A percentile compares a stretch with the other conserved stretches of the same genome.
phyloP scores from a whole-genome alignment of 495 filamentous ascomycete genomes.

The Stereocaulon alpinum region DNA sequence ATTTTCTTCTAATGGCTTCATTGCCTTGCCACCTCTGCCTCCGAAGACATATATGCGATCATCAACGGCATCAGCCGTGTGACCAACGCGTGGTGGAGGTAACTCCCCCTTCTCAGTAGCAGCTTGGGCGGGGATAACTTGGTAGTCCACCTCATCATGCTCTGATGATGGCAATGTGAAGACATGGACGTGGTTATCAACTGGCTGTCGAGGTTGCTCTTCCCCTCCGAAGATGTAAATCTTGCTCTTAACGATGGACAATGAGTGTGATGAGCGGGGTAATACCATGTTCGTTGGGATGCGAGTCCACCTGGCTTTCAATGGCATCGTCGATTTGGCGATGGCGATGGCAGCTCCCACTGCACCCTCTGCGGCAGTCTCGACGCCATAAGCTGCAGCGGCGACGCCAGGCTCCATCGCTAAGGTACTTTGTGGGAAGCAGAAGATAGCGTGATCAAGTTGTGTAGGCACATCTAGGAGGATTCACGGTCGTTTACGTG shows the following conservation, averaged over 20 bases:
- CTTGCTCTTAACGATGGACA: slow-evolving; percentile 54
- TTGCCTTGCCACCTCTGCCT: slow-evolving; percentile 43
- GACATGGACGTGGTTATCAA: slow-evolving; percentile 61
- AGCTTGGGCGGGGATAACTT: slow-evolving; percentile 9
- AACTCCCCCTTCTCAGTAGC: background rate
- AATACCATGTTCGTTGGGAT: slow-evolving; percentile 41
- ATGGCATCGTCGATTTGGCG: slow-evolving; percentile 32
- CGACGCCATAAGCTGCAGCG: slow-evolving; percentile 27
- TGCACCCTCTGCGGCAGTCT: slow-evolving; percentile 28
- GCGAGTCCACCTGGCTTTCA: slow-evolving; percentile 50
- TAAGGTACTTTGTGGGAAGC: background rate
- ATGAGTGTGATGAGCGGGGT: slow-evolving; percentile 57
- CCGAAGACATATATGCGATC: slow-evolving; percentile 45
- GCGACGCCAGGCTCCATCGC: slow-evolving; percentile 29
- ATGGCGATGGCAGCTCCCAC: slow-evolving; percentile 30
- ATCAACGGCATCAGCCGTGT: slow-evolving; percentile 34
- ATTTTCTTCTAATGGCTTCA: slow-evolving; percentile 43
- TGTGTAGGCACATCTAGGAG: background rate
- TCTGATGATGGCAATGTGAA: slow-evolving; percentile 33
- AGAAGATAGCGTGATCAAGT: background rate
- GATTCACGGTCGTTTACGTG: background rate
- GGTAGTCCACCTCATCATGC: slow-evolving; percentile 18
- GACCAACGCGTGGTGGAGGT: slow-evolving; percentile 41
- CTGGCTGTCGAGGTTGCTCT: slow-evolving; percentile 36
- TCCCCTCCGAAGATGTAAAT: slow-evolving; percentile 44